A percentile compares a stretch with the other conserved stretches of the same genome.
Conservation (phyloP, 345 rosid species). For the thale cress (Arabidopsis thaliana) region DNA sequence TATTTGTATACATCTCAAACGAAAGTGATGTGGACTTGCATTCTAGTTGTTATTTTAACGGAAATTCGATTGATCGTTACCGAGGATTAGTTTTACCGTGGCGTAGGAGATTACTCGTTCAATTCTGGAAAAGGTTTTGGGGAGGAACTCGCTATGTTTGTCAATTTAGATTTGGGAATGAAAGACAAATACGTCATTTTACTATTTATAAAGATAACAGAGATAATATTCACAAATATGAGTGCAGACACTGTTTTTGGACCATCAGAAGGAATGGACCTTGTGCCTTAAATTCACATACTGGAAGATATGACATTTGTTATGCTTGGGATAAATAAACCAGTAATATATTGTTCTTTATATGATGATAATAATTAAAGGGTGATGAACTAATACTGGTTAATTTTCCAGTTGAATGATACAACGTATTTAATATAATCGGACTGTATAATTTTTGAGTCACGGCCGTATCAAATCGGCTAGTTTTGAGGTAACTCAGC, state of each 20-base stretch:
- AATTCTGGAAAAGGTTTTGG: background rate
- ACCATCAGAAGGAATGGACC: background rate
- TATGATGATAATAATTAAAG: too few species aligned
- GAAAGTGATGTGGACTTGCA: background rate
- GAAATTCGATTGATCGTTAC: background rate
- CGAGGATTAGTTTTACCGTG: background rate
- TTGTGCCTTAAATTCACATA: conserved; percentile 2
- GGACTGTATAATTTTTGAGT: conserved; percentile 7
- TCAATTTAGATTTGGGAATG: background rate
- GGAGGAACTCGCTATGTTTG: background rate
- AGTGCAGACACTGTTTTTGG: background rate
- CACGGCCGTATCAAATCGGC: conserved; percentile 67
- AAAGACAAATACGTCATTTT: background rate
- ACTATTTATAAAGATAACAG: background rate
- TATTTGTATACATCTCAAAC: background rate
- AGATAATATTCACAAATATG: background rate
- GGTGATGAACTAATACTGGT: too few species aligned
- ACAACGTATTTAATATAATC: too few species aligned
- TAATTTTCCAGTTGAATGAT: too few species aligned
- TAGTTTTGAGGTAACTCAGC: conserved; percentile 17
- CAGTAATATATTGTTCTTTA: too few species aligned
- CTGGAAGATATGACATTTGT: background rate
- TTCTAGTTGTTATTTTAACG: background rate
- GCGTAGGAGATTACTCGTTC: background rate
- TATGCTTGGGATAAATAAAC: conserved; percentile 14